Evolutionary conservation across 495 filamentous ascomycete genomes (phyloP), one percentile per base, ranked within the genome.

Genomic region (Aspergillus egyptiacus): DNA sequence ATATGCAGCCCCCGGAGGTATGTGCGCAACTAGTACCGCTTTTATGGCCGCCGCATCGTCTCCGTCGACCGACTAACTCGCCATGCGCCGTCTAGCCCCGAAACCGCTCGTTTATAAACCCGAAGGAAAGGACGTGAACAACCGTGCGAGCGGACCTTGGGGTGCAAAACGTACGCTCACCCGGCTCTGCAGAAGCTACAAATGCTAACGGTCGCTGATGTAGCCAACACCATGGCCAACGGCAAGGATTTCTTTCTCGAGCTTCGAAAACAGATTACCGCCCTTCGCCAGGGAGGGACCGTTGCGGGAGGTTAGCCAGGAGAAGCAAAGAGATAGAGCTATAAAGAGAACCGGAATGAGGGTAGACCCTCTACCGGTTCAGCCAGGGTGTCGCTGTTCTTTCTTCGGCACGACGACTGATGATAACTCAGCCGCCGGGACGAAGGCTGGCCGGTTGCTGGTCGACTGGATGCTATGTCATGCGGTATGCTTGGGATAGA

Each of bases 241-340:
- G 73, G 74, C 8, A 77, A 74, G 58, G 75, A 79, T 36, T 78
- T 79, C 57, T 77, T 74, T 48, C 54, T 74, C 43, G 76, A 78
- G 49, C 67, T 79, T 14, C 68, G 73, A 5, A 78, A 77, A 56
- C 73, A 77, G 47, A 55, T 78, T 4, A 64, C 73, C 8, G 39
- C 63, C 8, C 46, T 77, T 31, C 73, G 68, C 36, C 66, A 73
- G 39, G 57, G 64, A 28, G 68, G 58, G 5, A 63, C 58, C 54
- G 63, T 68, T 17, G 61, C 73, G 17, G 73, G 73, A 25, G 71
- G 72, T 43, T 76, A 60, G 11, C 13, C 28, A 49, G 28, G 8
- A 35, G 6, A 17, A 9, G 5, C 15, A n/a, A 19, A 23, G 22
- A 32, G 13, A 7, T 14, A 33, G 13, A 13, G 27, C 9, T n/a